These are phyloP conservation scores for Monosporozyma siamensis DNA, from an alignment of 805 yeast genomes.

Conservation along the genomic window DNA sequence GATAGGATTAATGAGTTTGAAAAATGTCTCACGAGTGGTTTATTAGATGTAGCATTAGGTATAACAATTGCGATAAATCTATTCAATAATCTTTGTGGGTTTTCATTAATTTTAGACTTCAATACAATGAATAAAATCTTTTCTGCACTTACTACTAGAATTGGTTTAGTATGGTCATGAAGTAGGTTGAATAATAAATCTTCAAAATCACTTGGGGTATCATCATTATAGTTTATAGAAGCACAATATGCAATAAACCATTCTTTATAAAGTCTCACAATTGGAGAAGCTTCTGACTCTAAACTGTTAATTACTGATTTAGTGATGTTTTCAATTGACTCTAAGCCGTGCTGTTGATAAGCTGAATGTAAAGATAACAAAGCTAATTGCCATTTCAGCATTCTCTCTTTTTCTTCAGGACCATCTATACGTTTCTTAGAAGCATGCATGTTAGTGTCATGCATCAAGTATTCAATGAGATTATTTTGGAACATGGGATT, in stretches of 20 bases:
- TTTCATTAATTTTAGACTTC: constrained; percentile 32
- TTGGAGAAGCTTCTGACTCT: constrained; percentile 60
- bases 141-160: constrained; percentile 50
- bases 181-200: constrained; percentile 21
- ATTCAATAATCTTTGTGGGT: constrained; percentile 27
- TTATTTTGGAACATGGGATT: too few species aligned
- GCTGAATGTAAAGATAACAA: neutral
- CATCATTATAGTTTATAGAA: constrained; percentile 10
- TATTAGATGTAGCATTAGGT: constrained; percentile 72
- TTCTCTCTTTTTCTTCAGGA: constrained; percentile 55
- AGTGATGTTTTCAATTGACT: too few species aligned
- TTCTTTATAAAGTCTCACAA: constrained; percentile 64
- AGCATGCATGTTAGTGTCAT: too few species aligned
- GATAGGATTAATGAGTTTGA: constrained; percentile 62
- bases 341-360: too few species aligned
- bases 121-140: constrained; percentile 50
- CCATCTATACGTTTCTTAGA: constrained; percentile 39
- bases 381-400: constrained; percentile 16
- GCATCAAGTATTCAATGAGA: too few species aligned
- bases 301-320: constrained; percentile 2
- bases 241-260: constrained; percentile 27
- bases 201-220: constrained; percentile 11
- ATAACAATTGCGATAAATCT: constrained; percentile 43
- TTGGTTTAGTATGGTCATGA: constrained; percentile 32
- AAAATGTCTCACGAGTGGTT: constrained; percentile 75